Evolutionary conservation across 2,329 filamentous ascomycete species (phyloP), one percentile per base, ranked within the genome.

Genomic region (Trichoderma atroviride): DNA sequence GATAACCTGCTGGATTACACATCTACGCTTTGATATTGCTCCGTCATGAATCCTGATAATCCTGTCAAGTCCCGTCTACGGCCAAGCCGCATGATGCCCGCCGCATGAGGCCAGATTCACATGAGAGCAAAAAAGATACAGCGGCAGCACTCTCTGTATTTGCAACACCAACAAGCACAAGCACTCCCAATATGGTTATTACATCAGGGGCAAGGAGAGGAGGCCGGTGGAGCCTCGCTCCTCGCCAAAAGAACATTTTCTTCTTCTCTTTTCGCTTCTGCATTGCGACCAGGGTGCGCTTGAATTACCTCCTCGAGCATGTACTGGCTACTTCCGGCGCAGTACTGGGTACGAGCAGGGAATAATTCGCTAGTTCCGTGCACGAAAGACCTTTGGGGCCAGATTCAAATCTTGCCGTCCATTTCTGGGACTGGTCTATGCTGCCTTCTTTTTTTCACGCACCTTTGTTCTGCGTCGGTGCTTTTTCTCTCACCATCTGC

Each of bases 1-100:
- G 27, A 27, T 27, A 27, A 27, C 2, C 27, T 27, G 27, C 27
- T 27, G 27, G 27, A 27, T 27, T 27, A 2, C 27, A 27, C 27
- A 27, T 27, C 27, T 27, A 4, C 29, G 29, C 29, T 31, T 31
- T 31, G 29, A 31, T 10, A 43, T 43, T 43, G 40, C 40, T 24
- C 6, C 29, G 22, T 13, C 11, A 52, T 14, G 16, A 52, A 31
- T 19, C 24, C 24, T 24, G 22, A 9, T 37, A 24, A 14, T 6
- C 22, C 27, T 33, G n/a, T 27, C 22, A 47, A 47, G 53, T 29
- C 27, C 14, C 33, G 53, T 50, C 40, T 50, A 43, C 37, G 37
- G 37, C 63, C 63, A 37, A 47, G 63, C 53, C 50, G 63, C 63
- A 66, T 53, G n/a, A 58, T 37, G 47, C 14, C 52, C 31, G 52